Evolutionary conservation across 768 basidiomycete species (phyloP), one percentile per base, ranked within the genome.

Genomic region (Lyophyllum atratum): DNA sequence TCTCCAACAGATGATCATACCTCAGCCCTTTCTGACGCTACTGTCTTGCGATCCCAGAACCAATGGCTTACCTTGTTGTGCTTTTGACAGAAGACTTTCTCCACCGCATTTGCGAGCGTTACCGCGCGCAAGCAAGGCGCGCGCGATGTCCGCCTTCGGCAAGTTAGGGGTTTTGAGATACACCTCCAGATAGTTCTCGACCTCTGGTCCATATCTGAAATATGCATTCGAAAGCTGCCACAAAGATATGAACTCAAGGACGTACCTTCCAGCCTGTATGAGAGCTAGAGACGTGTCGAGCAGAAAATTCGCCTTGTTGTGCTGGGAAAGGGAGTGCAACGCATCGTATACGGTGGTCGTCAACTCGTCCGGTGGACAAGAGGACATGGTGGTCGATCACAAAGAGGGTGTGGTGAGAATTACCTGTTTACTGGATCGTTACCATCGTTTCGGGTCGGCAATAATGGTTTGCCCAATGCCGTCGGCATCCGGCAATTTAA

Each of bases 171-270:
- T 87, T 54, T 78, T 74, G 45, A 89, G 67, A 64, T 86, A 88
- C 17, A 87, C 84, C 15, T 89, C 86, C 24, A 88, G 64, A 64
- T 85, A 87, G 46, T 78, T 81, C 67, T 87, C 86, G 25, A 87
- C 86, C 26, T 85, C 80, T 39, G 76, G 72, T 15, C 84, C 85
- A 73, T 86, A 87, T 63, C 86, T 89, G 59, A 47, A 50, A 43
- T 22, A 58, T 40, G 56, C 54, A 24, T 28, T 55, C 45, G 37
- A 17, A 26, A 28, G 43, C 22, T 21, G 15, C 24, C 15, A 34
- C 6, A 52, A 19, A 48, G 40, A 21, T 39, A 52, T 21, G 44
- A 31, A 54, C 45, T 46, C 31, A 43, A 31, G 28, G 28, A 71
- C 81, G 65, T 65, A 83, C 81, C 74, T 74, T 61, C 82, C 82